Percentiles rank a stretch among this genome's conserved stretches.
phyloP scores from a whole-genome alignment of 2,329 filamentous ascomycete species.

The Calycina herbarum region DNA sequence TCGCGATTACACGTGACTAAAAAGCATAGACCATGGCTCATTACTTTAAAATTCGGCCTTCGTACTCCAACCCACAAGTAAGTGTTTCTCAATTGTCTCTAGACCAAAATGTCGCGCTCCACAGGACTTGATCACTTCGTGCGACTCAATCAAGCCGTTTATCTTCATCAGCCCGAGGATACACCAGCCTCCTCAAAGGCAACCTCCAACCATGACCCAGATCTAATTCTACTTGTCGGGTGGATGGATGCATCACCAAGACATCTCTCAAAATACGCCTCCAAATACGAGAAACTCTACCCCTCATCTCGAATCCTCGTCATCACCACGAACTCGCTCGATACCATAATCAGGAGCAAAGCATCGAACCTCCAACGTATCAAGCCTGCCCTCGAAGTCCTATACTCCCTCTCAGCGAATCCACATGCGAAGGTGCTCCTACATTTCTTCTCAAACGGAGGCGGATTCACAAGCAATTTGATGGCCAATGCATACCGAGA shows the following conservation, averaged over 20 bases:
- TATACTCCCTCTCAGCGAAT: constrained; percentile 31
- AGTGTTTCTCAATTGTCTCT: no score
- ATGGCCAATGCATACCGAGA: constrained; percentile 41
- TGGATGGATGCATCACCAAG: constrained; percentile 49
- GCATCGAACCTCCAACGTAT: constrained; percentile 43
- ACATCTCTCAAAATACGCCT: constrained; percentile 49
- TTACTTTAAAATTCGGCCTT: no score
- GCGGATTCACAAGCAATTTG: constrained; percentile 41
- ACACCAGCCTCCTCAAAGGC: constrained; percentile 18
- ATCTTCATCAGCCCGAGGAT: constrained; percentile 38
- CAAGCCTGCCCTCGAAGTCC: constrained; percentile 39
- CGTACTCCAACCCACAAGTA: no score
- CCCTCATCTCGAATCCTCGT: constrained; percentile 49
- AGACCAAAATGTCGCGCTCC: neutral
- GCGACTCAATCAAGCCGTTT: constrained; percentile 42
- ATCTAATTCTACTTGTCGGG: constrained; percentile 45
- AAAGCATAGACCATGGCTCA: no score
- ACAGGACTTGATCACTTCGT: constrained; percentile 35
- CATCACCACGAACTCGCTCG: constrained; percentile 48
- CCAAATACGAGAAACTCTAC: constrained; percentile 44
- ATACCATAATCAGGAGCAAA: constrained; percentile 41
- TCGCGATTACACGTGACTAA: no score
- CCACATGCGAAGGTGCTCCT: constrained; percentile 15
- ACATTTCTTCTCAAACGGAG: constrained; percentile 52
- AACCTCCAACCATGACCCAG: constrained; percentile 26